Evolutionary conservation across 805 yeast genomes (phyloP).

Genomic region (Suhomyces xylopsoci): DNA sequence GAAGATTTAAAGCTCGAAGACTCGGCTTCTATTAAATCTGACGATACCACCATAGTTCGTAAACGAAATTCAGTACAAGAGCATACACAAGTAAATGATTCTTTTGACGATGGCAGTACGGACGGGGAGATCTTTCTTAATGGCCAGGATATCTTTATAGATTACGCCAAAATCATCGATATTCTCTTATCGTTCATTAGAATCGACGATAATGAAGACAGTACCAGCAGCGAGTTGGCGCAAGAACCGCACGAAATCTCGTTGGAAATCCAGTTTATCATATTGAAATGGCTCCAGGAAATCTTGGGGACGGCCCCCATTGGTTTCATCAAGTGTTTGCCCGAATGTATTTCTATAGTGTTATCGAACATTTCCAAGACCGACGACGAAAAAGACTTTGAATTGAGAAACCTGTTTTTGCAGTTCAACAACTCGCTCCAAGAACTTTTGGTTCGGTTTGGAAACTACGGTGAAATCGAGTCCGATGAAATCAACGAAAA

Average conservation of each 20-base stretch:
- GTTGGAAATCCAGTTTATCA: constrained; percentile 69
- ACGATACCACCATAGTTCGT: constrained; percentile 23
- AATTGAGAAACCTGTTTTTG: constrained; percentile 34
- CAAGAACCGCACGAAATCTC: constrained; percentile 38
- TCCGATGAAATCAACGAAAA: constrained; percentile 48
- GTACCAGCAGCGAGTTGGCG: constrained; percentile 18
- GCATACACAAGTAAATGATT: neutral
- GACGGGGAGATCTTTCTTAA: constrained; percentile 29
- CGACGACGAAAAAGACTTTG: constrained; percentile 36
- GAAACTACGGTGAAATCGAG: constrained; percentile 23
- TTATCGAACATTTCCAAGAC: constrained; percentile 41
- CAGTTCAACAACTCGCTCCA: constrained; percentile 35
- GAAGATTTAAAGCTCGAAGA: constrained; percentile 7
- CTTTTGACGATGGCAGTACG: neutral
- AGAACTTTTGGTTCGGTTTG: constrained; percentile 28
- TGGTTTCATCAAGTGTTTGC: constrained; percentile 69
- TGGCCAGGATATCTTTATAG: constrained; percentile 75
- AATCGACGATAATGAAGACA: constrained; percentile 36
- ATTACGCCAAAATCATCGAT: constrained; percentile 75
- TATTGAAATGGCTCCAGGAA: constrained; percentile 77
- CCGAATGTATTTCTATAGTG: constrained; percentile 69
- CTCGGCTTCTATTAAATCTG: constrained; percentile 22
- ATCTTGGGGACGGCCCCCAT: constrained; percentile 71
- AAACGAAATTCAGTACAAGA: constrained; percentile 4
- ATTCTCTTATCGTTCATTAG: constrained; percentile 80